Percentiles rank a stretch among this genome's conserved stretches.
Evolutionary conservation across 371 early-diverging fungal species (phyloP).

Genomic region (Mucor sp.): DNA sequence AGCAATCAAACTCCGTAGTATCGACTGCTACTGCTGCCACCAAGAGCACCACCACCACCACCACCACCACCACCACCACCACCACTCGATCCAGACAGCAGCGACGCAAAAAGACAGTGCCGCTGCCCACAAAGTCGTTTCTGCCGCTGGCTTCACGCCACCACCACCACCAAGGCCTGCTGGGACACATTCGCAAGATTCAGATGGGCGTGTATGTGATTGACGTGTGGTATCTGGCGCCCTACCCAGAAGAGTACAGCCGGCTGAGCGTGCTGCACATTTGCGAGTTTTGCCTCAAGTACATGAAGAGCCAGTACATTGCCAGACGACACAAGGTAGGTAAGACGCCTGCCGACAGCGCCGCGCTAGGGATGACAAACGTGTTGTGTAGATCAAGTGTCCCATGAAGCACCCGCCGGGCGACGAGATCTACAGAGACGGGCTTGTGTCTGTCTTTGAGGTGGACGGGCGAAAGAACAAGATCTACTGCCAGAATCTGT

Average conservation of each 20-base stretch:
- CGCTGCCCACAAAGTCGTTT: conserved; percentile 21
- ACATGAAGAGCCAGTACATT: conserved; percentile 80
- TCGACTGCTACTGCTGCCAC: background rate
- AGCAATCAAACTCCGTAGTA: conserved; percentile 16
- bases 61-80: too few relatives aligned
- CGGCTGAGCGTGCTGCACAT: conserved; percentile 73
- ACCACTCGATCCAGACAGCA: too few relatives aligned
- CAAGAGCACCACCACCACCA: background rate
- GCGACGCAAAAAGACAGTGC: background rate
- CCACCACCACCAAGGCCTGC: background rate
- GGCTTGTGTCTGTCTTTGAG: conserved; percentile 87
- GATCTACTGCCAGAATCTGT: conserved; percentile 98
- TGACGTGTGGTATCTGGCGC: conserved; percentile 97
- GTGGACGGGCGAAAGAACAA: conserved; percentile 95
- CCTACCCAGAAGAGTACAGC: conserved; percentile 98
- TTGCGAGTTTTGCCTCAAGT: conserved; percentile 98
- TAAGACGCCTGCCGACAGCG: too few relatives aligned
- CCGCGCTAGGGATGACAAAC: too few relatives aligned
- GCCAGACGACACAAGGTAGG: conserved; percentile 68
- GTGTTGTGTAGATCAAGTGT: conserved; percentile 81
- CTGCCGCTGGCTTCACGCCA: conserved; percentile 13
- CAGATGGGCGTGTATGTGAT: conserved; percentile 80
- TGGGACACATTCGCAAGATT: conserved; percentile 21
- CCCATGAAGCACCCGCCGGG: conserved; percentile 93
- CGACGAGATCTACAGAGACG: conserved; percentile 97